A percentile compares a stretch with the other conserved stretches of the same genome.
phyloP scores from a whole-genome alignment of 1,139 yeast genomes.

The Geotrichum klebahnii region DNA sequence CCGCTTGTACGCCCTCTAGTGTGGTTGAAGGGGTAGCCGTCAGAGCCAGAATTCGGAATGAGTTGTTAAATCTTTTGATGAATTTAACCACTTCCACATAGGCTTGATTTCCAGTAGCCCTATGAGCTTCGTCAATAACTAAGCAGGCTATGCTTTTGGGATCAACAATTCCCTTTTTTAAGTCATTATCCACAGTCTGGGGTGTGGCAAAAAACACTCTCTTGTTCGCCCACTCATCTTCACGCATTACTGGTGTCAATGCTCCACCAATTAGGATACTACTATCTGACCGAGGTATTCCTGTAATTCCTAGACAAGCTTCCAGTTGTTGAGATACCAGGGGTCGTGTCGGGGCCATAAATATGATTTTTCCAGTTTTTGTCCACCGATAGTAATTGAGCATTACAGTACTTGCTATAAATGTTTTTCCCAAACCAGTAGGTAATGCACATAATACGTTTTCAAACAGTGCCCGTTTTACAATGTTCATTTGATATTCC shows the following conservation, averaged over 20 bases:
- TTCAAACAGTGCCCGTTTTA: slow-evolving; percentile 62
- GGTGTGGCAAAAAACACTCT: slow-evolving; percentile 93
- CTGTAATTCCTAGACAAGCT: slow-evolving; percentile 86
- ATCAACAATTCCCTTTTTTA: slow-evolving; percentile 65
- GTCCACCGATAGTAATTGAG: slow-evolving; percentile 85
- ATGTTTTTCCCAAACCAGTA: slow-evolving; percentile 95
- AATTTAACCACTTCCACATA: slow-evolving; percentile 76
- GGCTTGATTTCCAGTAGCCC: slow-evolving; percentile 86
- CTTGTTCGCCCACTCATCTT: slow-evolving; percentile 67
- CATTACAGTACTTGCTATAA: slow-evolving; percentile 92
- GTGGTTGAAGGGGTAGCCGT: slow-evolving; percentile 95
- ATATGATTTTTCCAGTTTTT: slow-evolving; percentile 67
- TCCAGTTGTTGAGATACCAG: slow-evolving; percentile 95
- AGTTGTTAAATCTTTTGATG: slow-evolving; percentile 57
- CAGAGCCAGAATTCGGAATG: slow-evolving; percentile 73
- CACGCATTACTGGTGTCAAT: slow-evolving; percentile 42
- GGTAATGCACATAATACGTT: slow-evolving; percentile 88
- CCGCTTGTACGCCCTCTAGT: slow-evolving; percentile 81
- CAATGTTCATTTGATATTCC: slow-evolving; percentile 83
- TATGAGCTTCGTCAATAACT: slow-evolving; percentile 93
- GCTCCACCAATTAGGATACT: slow-evolving; percentile 69
- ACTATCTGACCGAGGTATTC: slow-evolving; percentile 68
- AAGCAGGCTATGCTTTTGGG: slow-evolving; percentile 72
- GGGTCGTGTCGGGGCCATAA: slow-evolving; percentile 97
- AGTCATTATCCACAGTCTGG: slow-evolving; percentile 89